A percentile compares a stretch with the other conserved stretches of the same genome.
Conservation (phyloP, 1,139 yeast genomes). For the Suhomyces maxii region DNA sequence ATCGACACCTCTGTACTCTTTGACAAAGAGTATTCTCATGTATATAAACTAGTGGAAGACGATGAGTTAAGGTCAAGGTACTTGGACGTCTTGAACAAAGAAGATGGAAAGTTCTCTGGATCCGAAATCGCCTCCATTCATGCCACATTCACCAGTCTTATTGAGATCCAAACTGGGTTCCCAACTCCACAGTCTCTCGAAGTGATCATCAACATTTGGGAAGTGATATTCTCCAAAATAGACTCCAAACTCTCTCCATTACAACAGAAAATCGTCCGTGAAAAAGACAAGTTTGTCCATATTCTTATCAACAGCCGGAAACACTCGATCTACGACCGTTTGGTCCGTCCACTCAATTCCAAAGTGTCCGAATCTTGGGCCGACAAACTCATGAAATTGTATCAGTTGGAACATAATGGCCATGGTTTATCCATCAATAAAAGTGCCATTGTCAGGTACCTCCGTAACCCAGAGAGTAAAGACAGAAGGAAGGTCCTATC, state of each 20-base stretch:
- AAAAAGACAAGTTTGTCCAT: slow-evolving; percentile 22
- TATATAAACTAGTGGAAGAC: slow-evolving; percentile 17
- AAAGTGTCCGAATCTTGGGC: slow-evolving; percentile 18
- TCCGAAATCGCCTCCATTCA: slow-evolving; percentile 15
- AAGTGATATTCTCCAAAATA: slow-evolving; percentile 8
- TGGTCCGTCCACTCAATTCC: slow-evolving; percentile 16
- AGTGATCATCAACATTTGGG: slow-evolving; percentile 26
- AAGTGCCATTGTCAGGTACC: slow-evolving; percentile 14
- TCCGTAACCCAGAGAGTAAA: slow-evolving; percentile 13
- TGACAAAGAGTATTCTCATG: slow-evolving; percentile 13
- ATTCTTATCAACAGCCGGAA: slow-evolving; percentile 22
- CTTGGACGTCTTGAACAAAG: slow-evolving; percentile 5
- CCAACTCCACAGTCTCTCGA: slow-evolving; percentile 15
- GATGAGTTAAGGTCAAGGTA: slow-evolving; percentile 12
- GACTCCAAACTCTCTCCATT: slow-evolving; percentile 9
- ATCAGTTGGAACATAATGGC: slow-evolving; percentile 18
- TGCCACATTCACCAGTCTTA: slow-evolving; percentile 16
- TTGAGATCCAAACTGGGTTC: slow-evolving; percentile 22
- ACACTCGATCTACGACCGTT: slow-evolving; percentile 20
- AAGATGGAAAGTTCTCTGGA: slow-evolving; percentile 6
- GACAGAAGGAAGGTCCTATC: slow-evolving; percentile 22
- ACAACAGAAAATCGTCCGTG: slow-evolving; percentile 18
- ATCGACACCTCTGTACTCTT: slow-evolving; percentile 2
- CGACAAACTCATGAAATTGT: slow-evolving; percentile 23
- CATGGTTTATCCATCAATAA: slow-evolving; percentile 16